Conservation (phyloP, 2,329 filamentous ascomycete species). For the Plectosphaerella sp. region DNA sequence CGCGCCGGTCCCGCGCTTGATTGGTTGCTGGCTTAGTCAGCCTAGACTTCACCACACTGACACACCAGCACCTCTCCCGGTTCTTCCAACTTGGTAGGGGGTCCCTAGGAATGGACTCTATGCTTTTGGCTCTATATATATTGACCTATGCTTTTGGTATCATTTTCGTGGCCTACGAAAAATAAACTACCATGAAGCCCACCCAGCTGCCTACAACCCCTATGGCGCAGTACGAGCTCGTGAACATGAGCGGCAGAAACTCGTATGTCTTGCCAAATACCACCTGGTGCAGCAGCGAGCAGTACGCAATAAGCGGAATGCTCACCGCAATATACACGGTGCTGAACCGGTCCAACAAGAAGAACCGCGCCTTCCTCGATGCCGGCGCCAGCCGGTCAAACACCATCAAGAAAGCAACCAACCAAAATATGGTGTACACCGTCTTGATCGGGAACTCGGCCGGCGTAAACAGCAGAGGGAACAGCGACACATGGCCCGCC, state of each 20-base stretch:
- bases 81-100: too few relatives aligned
- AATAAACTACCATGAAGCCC: conserved; percentile 90
- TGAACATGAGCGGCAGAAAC: conserved; percentile 96
- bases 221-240: conserved; percentile 86
- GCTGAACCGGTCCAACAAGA: conserved; percentile 86
- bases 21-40: background rate
- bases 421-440: conserved; percentile 88
- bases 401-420: conserved; percentile 76
- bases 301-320: conserved; percentile 85
- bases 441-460: conserved; percentile 94
- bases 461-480: conserved; percentile 87
- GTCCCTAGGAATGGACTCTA: too few relatives aligned
- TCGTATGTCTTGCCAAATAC: conserved; percentile 79
- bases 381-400: conserved; percentile 88
- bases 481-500: conserved; percentile 90
- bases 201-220: conserved; percentile 97
- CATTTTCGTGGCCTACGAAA: conserved; percentile 41
- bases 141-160: conserved; percentile 7
- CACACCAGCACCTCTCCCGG: too few relatives aligned
- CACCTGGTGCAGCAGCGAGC: conserved; percentile 76
- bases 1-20: background rate
- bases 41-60: conserved; percentile 6
- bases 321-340: conserved; percentile 85
- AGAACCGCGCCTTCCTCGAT: conserved; percentile 73
- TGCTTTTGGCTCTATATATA: conserved; percentile 4